A percentile compares a stretch with the other conserved stretches of the same genome.
phyloP scores from a whole-genome alignment of 2,329 filamentous ascomycete species.

The Westerdykella sp. region DNA sequence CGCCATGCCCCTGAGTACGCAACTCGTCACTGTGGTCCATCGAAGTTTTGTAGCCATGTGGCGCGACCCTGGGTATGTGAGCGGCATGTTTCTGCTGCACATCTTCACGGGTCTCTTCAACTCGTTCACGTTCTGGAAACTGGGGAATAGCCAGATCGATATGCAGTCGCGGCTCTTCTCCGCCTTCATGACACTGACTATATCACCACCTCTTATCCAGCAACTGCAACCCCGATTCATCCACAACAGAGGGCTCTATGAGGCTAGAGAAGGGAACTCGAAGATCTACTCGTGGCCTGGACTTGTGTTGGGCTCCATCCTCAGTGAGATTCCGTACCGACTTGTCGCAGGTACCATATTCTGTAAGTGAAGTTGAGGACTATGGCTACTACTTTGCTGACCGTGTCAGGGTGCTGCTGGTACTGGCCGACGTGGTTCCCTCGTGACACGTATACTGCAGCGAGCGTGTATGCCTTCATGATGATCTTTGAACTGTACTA shows the following conservation, averaged over 20 bases:
- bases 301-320: conserved; percentile 58
- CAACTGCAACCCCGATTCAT: conserved; percentile 70
- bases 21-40: conserved; percentile 38
- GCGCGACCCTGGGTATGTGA: conserved; percentile 61
- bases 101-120: conserved; percentile 47
- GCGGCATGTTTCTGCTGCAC: conserved; percentile 56
- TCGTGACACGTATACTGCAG: conserved; percentile 52
- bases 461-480: conserved; percentile 58
- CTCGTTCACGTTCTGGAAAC: conserved; percentile 45
- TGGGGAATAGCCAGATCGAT: conserved; percentile 38
- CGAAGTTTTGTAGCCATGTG: conserved; percentile 55
- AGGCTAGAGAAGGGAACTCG: conserved; percentile 65
- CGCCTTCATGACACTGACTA: conserved; percentile 70
- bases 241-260: conserved; percentile 59
- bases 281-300: conserved; percentile 76
- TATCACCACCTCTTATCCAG: conserved; percentile 67
- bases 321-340: conserved; percentile 66
- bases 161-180: conserved; percentile 62
- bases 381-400: conserved; percentile 2
- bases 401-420: conserved; percentile 35
- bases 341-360: conserved; percentile 60
- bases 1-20: conserved; percentile 39
- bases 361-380: conserved; percentile 30
- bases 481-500: conserved; percentile 63
- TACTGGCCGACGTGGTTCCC: conserved; percentile 52